Percentiles rank a stretch among this genome's conserved stretches.
phyloP scores from a whole-genome alignment of 225 moss, liverwort and hornwort species.

The Lunularia cruciata region DNA sequence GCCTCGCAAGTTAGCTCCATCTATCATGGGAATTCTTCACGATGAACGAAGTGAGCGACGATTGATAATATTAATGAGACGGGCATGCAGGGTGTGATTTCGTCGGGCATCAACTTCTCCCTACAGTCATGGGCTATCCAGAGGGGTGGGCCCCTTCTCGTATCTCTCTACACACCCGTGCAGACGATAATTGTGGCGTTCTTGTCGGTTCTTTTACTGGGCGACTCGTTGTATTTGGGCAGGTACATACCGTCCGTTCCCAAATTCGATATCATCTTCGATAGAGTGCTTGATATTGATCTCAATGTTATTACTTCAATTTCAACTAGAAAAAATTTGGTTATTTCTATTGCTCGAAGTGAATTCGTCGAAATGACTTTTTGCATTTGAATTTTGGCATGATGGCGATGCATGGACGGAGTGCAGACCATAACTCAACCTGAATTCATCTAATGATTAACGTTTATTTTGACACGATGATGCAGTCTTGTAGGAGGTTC shows the following conservation, averaged over 20 bases:
- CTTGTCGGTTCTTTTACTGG: conserved; percentile 60
- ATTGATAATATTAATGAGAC: too few species aligned
- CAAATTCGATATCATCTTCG: too few species aligned
- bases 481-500: conserved; percentile 39
- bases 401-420: not conserved
- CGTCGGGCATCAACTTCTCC: conserved; percentile 70
- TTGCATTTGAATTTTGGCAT: not conserved
- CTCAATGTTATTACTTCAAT: not conserved
- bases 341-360: not conserved
- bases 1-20: too few species aligned
- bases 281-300: not conserved
- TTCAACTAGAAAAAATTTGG: too few species aligned
- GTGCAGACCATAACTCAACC: too few species aligned
- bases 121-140: conserved; percentile 86
- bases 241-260: conserved; percentile 52
- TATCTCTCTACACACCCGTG: conserved; percentile 73
- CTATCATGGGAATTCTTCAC: too few species aligned
- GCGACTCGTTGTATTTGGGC: conserved; percentile 78
- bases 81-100: conserved; percentile 88
- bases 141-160: conserved; percentile 82
- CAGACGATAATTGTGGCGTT: conserved; percentile 75
- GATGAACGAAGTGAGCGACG: too few species aligned
- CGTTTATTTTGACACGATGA: too few species aligned
- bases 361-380: too few species aligned
- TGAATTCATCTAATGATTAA: not conserved